A percentile compares a stretch with the other conserved stretches of the same genome.
These are phyloP conservation scores for Parietichytrium sp. DNA, from an alignment of 108 stramenopile genomes.

Conservation along the genomic window DNA sequence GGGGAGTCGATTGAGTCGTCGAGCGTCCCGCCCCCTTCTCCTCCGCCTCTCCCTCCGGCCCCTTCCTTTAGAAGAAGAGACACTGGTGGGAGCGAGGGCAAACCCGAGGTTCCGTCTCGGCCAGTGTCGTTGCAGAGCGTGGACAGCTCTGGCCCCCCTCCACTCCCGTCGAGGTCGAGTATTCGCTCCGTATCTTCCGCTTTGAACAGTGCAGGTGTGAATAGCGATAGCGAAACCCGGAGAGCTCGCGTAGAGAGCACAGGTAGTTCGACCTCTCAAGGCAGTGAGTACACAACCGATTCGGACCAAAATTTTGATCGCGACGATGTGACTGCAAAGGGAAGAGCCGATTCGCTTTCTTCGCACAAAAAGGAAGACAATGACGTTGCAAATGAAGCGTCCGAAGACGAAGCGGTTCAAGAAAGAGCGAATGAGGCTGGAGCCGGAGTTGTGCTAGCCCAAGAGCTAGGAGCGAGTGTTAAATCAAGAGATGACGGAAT, in stretches of 20 bases:
- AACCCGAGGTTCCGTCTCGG: neutral
- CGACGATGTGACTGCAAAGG: neutral
- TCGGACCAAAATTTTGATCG: neutral
- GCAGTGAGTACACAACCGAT: no score
- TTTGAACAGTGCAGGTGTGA: no score
- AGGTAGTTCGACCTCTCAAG: no score
- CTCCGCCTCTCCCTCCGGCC: neutral
- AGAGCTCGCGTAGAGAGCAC: no score
- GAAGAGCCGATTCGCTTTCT: neutral
- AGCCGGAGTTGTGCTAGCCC: no score
- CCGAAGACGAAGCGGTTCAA: constrained; percentile 5
- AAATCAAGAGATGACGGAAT: neutral
- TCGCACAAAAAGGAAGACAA: neutral
- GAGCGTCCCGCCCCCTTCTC: neutral
- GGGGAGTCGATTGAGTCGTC: neutral
- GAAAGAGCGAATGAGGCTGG: neutral
- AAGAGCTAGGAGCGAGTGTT: no score
- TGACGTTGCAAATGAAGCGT: constrained; percentile 1
- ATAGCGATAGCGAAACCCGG: no score
- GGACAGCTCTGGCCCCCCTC: neutral
- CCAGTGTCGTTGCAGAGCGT: no score
- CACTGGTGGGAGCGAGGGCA: neutral
- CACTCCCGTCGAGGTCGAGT: neutral
- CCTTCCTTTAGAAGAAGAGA: neutral
- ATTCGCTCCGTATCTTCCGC: neutral